A percentile compares a stretch with the other conserved stretches of the same genome.
Conservation (phyloP, 768 basidiomycete species). For the Lentinus tigrinus region DNA sequence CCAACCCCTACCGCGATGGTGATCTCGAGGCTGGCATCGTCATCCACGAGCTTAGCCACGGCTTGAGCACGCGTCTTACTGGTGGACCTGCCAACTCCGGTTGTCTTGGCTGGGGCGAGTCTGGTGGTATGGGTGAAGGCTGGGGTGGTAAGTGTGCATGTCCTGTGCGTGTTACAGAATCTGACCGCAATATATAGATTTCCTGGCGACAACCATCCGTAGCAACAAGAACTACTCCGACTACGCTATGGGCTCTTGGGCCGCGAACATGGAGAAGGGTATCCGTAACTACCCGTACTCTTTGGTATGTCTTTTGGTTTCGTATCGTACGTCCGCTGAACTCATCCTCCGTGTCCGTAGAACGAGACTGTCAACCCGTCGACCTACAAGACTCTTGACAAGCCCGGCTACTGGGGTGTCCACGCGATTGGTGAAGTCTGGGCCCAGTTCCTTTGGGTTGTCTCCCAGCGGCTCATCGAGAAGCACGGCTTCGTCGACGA, state of each 20-base stretch:
- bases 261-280: slow-evolving; percentile 70
- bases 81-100: slow-evolving; percentile 92
- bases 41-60: slow-evolving; percentile 87
- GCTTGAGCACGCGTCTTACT: slow-evolving; percentile 89
- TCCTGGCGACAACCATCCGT: slow-evolving; percentile 84
- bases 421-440: slow-evolving; percentile 94
- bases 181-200: slow-evolving; percentile 43
- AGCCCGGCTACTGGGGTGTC: slow-evolving; percentile 91
- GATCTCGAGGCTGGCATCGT: slow-evolving; percentile 97
- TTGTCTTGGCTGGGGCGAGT: slow-evolving; percentile 94
- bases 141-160: slow-evolving; percentile 68
- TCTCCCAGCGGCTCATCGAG: slow-evolving; percentile 68
- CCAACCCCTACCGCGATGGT: slow-evolving; percentile 87
- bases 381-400: slow-evolving; percentile 92
- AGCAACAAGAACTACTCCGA: slow-evolving; percentile 72
- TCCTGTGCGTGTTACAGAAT: not conserved
- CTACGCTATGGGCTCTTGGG: slow-evolving; percentile 95
- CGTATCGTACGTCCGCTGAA: not conserved
- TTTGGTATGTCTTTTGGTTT: slow-evolving; percentile 36
- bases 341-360: slow-evolving; percentile 27
- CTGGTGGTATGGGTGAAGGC: slow-evolving; percentile 97
- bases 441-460: slow-evolving; percentile 88
- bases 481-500: slow-evolving; percentile 79
- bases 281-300: slow-evolving; percentile 92
- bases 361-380: slow-evolving; percentile 80